These are phyloP conservation scores for Quercus robur DNA, from an alignment of 306 rosid genomes.

Conservation along the genomic window DNA sequence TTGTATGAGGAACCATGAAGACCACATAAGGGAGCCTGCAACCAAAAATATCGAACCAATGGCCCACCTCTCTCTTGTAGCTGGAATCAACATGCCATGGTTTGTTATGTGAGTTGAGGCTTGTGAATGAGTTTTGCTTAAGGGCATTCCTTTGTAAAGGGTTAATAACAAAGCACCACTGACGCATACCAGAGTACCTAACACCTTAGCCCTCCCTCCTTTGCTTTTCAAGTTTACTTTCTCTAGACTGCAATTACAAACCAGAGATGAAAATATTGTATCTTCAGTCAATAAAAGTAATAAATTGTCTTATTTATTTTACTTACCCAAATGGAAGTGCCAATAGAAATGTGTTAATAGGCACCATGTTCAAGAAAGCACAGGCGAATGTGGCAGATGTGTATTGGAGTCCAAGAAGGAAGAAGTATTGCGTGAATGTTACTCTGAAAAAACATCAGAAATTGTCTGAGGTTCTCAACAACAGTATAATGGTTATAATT, in stretches of 20 bases:
- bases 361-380: constrained; percentile 88
- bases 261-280: background rate
- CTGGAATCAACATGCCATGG: constrained; percentile 1
- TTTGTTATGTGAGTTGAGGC: background rate
- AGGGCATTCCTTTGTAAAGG: constrained; percentile 66
- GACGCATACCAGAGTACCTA: constrained; percentile 55
- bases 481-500: background rate
- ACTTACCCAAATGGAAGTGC: constrained; percentile 80
- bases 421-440: constrained; percentile 58
- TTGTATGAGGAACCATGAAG: constrained; percentile 92
- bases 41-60: constrained; percentile 55
- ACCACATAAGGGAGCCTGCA: constrained; percentile 68
- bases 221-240: constrained; percentile 55
- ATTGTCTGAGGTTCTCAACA: background rate
- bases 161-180: constrained; percentile 59
- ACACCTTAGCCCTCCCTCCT: constrained; percentile 65
- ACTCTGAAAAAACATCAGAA: constrained; percentile 45
- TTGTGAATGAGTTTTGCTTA: constrained; percentile 32
- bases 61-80: constrained; percentile 46
- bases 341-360: constrained; percentile 68
- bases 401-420: constrained; percentile 72
- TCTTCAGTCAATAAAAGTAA: constrained; percentile 4
- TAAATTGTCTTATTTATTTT: background rate
- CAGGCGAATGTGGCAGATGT: constrained; percentile 80
- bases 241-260: constrained; percentile 55